These are phyloP conservation scores for Penicillium fuscoglaucum DNA, from an alignment of 2,329 filamentous ascomycete species.

Conservation along the genomic window DNA sequence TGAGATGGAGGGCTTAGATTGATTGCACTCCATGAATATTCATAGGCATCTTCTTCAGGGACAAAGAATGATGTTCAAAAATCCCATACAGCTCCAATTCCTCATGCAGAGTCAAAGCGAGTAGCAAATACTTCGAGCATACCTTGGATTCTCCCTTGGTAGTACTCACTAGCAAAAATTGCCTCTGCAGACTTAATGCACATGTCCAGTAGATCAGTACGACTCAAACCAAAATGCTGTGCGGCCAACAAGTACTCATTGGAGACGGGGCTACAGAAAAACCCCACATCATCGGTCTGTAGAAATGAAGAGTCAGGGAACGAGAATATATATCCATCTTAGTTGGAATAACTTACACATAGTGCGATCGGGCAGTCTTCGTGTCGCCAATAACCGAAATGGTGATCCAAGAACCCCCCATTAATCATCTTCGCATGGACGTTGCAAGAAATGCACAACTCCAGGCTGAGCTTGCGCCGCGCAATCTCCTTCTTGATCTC, in stretches of 20 bases:
- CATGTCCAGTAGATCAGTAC: conserved; percentile 53
- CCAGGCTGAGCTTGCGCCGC: conserved; percentile 61
- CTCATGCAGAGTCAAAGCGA: neutral
- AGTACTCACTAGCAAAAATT: conserved; percentile 66
- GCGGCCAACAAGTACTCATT: conserved; percentile 75
- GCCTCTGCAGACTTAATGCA: conserved; percentile 62
- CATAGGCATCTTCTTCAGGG: neutral
- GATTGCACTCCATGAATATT: too few relatives aligned
- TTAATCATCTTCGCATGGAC: conserved; percentile 72
- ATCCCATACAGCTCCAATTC: neutral
- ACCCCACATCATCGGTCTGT: conserved; percentile 79
- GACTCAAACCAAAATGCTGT: conserved; percentile 63
- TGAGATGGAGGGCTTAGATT: too few relatives aligned
- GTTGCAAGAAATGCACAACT: conserved; percentile 79
- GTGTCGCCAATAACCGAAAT: conserved; percentile 72
- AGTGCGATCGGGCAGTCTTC: conserved; percentile 63
- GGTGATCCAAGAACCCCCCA: conserved; percentile 66
- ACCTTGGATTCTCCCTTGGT: conserved; percentile 48
- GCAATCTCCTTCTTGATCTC: conserved; percentile 59
- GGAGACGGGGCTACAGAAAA: conserved; percentile 74
- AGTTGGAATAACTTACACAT: conserved; percentile 57
- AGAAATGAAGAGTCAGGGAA: neutral
- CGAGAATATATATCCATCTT: neutral
- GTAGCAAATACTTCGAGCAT: conserved; percentile 25
- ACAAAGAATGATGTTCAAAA: too few relatives aligned